A percentile compares a stretch with the other conserved stretches of the same genome.
phyloP scores from a whole-genome alignment of 1,139 yeast genomes.

The Hyphopichia wangnamkhiaoensis region DNA sequence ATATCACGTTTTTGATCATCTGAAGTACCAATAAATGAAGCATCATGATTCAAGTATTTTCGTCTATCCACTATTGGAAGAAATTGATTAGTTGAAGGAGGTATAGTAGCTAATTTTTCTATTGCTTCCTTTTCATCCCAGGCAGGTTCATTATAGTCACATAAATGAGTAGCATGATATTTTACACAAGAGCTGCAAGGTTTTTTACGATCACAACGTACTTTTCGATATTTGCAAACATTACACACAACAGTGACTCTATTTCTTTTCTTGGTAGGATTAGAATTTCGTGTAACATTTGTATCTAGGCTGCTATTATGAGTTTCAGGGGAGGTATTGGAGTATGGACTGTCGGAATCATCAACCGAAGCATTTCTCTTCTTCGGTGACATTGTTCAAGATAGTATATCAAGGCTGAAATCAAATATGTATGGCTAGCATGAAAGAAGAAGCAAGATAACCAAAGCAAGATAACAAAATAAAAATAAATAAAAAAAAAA shows the following conservation, averaged over 20 bases:
- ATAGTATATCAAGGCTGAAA: no score
- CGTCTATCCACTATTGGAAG: slow-evolving; percentile 8
- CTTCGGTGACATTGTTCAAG: no score
- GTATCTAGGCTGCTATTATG: no score
- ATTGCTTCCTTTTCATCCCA: slow-evolving; percentile 5
- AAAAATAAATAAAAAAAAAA: not conserved
- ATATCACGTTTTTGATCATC: not conserved
- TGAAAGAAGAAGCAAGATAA: not conserved
- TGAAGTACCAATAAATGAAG: not conserved
- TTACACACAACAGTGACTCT: slow-evolving; percentile 22
- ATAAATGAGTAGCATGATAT: slow-evolving; percentile 14
- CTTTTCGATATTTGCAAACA: slow-evolving; percentile 25
- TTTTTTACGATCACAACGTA: slow-evolving; percentile 22
- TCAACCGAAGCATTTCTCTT: no score
- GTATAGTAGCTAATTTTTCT: slow-evolving; percentile 3
- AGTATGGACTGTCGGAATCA: no score
- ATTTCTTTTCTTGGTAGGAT: slow-evolving; percentile 12
- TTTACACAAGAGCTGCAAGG: slow-evolving; percentile 27
- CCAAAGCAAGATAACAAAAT: not conserved
- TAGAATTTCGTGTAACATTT: no score
- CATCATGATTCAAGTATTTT: not conserved
- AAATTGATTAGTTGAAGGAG: slow-evolving; percentile 9
- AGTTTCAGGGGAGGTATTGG: no score
- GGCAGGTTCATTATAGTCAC: slow-evolving; percentile 2
- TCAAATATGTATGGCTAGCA: no score